Evolutionary conservation across 1,284 basidiomycete species (phyloP), one percentile per base, ranked within the genome.

Genomic region (Cutaneotrichosporon spelunceum): DNA sequence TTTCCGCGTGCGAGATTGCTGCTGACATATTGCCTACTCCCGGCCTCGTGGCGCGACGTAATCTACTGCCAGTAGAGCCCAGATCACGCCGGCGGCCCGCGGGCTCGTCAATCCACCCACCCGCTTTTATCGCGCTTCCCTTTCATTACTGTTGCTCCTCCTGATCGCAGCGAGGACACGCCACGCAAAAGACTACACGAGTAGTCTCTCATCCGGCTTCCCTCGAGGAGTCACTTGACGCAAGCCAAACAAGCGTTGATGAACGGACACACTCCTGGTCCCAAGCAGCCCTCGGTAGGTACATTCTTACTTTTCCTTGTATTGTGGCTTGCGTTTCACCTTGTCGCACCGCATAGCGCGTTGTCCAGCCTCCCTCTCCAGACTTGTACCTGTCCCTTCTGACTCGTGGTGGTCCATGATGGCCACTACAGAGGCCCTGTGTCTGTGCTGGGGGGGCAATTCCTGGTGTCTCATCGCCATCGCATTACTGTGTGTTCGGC

Each of bases 201-300:
- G 45, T 47, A 47, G 57, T 36, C 50, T 48, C 50, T 50, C 36
- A 21, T 29, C 39, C 62, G 36, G 39, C 4, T 13, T 2, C 2
- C 14, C 39, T 42, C 23, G 26, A 23, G 23, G 24, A 47, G 24
- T 14, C 23, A 21, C 23, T 21, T 21, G n/a, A 16, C 39, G 13
- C 39, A 42, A 42, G 36, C 26, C n/a, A 10, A 34, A 53, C 39
- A 42, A 36, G 42, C 21, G 21, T 24, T 19, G 21, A 70, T 72
- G 69, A 50, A 66, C 56, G 66, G 66, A n/a, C 39, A 42, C n/a
- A 64, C 68, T n/a, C 70, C 72, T 27, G 73, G 72, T 45, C 73
- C 73, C 1, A 72, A 67, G 60, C 50, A 63, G 39, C 71, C 72
- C 11, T 68, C 68, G 61, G 72, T 73, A 24, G 21, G 52, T 53